phyloP scores from a whole-genome alignment of 2,329 filamentous ascomycete species.

The Dryadomyces quercivorus region DNA sequence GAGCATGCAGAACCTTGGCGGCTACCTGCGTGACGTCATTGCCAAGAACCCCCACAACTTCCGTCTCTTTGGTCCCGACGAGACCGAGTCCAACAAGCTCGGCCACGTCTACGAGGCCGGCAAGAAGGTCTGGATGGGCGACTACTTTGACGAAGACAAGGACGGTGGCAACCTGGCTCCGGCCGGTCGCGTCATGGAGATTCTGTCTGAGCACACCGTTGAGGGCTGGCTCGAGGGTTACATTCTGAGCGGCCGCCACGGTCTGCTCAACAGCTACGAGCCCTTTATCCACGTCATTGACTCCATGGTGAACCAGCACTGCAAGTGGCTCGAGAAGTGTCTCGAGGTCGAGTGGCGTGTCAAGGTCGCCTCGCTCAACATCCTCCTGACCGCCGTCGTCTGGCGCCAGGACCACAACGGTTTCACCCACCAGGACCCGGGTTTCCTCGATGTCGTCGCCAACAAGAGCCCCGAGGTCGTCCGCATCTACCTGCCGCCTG shows the following conservation, averaged over 20 bases:
- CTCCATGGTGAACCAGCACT: constrained; percentile 76
- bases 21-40: constrained; percentile 56
- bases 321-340: constrained; percentile 76
- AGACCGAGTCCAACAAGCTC: constrained; percentile 74
- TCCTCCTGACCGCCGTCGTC: constrained; percentile 64
- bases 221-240: constrained; percentile 78
- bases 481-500: constrained; percentile 68
- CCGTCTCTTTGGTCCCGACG: constrained; percentile 67
- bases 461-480: constrained; percentile 74
- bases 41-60: constrained; percentile 53
- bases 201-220: constrained; percentile 68
- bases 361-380: constrained; percentile 65
- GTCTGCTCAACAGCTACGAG: constrained; percentile 70
- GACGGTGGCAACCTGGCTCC: constrained; percentile 62
- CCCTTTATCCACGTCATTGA: constrained; percentile 76
- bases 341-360: constrained; percentile 68
- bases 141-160: constrained; percentile 63
- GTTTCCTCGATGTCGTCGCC: constrained; percentile 66
- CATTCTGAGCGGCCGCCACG: constrained; percentile 61
- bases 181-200: constrained; percentile 67
- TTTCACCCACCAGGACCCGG: constrained; percentile 64
- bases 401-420: constrained; percentile 79
- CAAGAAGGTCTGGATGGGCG: constrained; percentile 72
- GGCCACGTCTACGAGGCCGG: constrained; percentile 57
- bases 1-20: constrained; percentile 60